Base-by-base conservation (phyloP, 768 basidiomycete genomes). In the Phylloporus scabripes region DNA sequence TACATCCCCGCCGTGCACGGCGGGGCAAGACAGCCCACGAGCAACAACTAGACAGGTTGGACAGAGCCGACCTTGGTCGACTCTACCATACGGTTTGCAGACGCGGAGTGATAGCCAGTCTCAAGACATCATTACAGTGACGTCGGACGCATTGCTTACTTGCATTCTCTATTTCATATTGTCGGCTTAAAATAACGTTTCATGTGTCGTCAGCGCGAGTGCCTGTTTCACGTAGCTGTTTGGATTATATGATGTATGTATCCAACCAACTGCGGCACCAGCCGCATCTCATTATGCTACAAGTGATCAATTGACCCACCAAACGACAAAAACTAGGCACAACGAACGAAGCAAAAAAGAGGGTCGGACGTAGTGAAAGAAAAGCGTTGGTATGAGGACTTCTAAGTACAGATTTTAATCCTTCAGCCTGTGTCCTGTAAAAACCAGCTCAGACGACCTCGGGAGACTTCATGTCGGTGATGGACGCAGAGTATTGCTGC, bases 401-500 rank as follows among this genome's bases (percentile, higher is more conserved):
- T 45, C 38, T 26, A 46, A 24, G 43, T 52, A 52, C 50, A 42
- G 3, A 23, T 36, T 42, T 40, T 45, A 21, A 37, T 20, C 18
- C 23, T 52, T 39, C 43, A 18, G 2, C 38, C 39, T 23, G 18
- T 31, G 33, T 15, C 18, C 20, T 9, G 24, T 20, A 23, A 41
- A 26, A 14, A 12, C 10, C 4, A 28, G 17, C 21, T 51, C 28
- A 63, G 14, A 63, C 63, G 11, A 55, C 60, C 10, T 58, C 41
- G 15, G 61, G 55, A 15, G 48, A 48, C 43, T 64, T 64, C 39
- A 53, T 0, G 5, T 64, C 63, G 4, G 42, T 21, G 4, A 29
- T 55, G 31, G 46, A 34, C 0, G 63, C 45, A 37, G 63, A 63
- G 49, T 54, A 65, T 48, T 65, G 55, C 52, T 47, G 15, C 4